A percentile compares a stretch with the other conserved stretches of the same genome.
Evolutionary conservation across 192 early-diverging fungal genomes (phyloP).

Genomic region (Jimgerdemannia flammicorona): DNA sequence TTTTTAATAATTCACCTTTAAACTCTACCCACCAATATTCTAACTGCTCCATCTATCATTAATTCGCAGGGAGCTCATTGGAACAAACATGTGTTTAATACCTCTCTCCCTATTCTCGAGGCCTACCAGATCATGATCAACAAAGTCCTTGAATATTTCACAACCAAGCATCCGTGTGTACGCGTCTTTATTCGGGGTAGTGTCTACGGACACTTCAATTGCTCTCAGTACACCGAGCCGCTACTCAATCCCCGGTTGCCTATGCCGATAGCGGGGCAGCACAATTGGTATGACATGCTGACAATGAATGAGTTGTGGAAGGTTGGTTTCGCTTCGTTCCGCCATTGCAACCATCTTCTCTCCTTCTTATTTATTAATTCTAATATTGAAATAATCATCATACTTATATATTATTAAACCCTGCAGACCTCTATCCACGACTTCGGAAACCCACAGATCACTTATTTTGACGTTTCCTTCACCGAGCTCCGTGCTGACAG

Average conservation of each 20-base stretch:
- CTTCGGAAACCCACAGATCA: conserved; percentile 13
- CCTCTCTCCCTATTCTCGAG: background rate
- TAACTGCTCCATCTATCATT: background rate
- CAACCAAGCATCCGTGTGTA: conserved; percentile 17
- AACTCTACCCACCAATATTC: background rate
- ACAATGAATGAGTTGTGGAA: conserved; percentile 35
- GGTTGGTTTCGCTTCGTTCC: background rate
- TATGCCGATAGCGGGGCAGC: conserved; percentile 19
- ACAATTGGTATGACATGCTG: conserved; percentile 32
- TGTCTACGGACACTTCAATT: conserved; percentile 28
- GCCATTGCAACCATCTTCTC: background rate
- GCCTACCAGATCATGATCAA: background rate
- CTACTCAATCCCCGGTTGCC: conserved; percentile 8
- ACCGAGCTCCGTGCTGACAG: conserved; percentile 28
- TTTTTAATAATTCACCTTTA: no score
- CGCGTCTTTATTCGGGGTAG: conserved; percentile 26
- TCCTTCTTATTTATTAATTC: background rate
- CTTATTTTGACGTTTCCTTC: conserved; percentile 15
- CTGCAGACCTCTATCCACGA: conserved; percentile 3
- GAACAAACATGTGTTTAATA: conserved; percentile 8
- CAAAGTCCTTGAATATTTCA: background rate
- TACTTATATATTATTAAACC: background rate
- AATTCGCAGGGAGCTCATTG: conserved; percentile 25
- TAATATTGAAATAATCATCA: background rate
- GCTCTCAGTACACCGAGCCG: conserved; percentile 25